Conservation (phyloP, 2,329 filamentous ascomycete genomes). For the Plectosphaerella plurivora region DNA sequence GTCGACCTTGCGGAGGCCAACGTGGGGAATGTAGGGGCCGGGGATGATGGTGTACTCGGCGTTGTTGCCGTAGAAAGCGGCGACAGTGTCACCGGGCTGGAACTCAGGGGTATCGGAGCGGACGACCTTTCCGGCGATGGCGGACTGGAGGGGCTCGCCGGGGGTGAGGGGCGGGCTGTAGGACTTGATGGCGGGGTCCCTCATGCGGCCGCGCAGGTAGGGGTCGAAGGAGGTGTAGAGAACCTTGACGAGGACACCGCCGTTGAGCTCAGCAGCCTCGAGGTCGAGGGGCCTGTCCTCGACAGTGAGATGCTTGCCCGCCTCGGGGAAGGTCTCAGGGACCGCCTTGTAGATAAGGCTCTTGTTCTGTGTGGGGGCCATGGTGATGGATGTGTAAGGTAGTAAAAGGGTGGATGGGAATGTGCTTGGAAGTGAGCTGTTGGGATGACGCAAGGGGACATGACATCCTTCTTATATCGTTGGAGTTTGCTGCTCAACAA, state of each 20-base stretch:
- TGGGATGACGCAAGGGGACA: background rate
- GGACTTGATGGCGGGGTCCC: conserved; percentile 57
- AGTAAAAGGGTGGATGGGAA: background rate
- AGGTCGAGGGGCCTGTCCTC: conserved; percentile 66
- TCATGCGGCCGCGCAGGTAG: conserved; percentile 80
- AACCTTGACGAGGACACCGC: conserved; percentile 66
- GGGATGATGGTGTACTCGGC: conserved; percentile 57
- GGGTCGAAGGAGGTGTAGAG: conserved; percentile 77
- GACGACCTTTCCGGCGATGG: conserved; percentile 62
- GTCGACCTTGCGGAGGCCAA: conserved; percentile 35
- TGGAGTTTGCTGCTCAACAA: background rate
- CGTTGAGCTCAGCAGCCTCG: conserved; percentile 52
- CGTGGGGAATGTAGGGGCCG: conserved; percentile 4
- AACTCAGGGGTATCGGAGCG: conserved; percentile 57
- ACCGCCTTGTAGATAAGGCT: conserved; percentile 67
- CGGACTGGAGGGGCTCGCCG: conserved; percentile 60
- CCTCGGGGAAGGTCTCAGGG: conserved; percentile 61
- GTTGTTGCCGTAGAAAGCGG: conserved; percentile 42
- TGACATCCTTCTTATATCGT: background rate
- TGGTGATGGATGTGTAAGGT: conserved; percentile 10
- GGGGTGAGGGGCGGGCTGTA: conserved; percentile 62
- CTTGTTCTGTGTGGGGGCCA: conserved; percentile 60
- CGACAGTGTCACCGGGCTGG: conserved; percentile 44
- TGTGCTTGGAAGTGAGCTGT: background rate
- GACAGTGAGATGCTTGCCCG: conserved; percentile 65